Evolutionary conservation across 83 land plant genomes (phyloP).

Genomic region (Isoetes engelmannii): DNA sequence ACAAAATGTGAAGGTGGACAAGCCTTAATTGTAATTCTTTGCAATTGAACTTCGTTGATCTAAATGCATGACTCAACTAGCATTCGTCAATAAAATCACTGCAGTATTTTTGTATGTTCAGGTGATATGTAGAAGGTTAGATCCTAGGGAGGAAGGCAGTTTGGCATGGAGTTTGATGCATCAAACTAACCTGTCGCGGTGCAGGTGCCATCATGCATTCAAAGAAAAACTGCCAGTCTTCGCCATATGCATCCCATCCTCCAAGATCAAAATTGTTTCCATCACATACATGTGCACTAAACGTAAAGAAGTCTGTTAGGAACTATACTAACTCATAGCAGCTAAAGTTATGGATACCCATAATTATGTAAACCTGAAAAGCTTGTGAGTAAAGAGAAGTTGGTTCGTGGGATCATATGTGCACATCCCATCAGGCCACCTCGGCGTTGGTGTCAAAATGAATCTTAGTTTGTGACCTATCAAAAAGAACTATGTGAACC

Average conservation of each 20-base stretch:
- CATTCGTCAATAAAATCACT: too few relatives aligned
- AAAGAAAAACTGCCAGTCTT: slow-evolving; percentile 41
- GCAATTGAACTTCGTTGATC: too few relatives aligned
- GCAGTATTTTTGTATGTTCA: too few relatives aligned
- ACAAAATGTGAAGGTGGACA: too few relatives aligned
- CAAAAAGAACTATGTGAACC: not conserved
- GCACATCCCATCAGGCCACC: slow-evolving; percentile 58
- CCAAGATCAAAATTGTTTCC: slow-evolving; percentile 37
- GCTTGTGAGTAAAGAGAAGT: slow-evolving; percentile 40
- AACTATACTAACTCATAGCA: not conserved
- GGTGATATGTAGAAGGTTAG: too few relatives aligned
- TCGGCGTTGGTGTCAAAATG: slow-evolving; percentile 43
- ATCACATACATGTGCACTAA: slow-evolving; percentile 43
- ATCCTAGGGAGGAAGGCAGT: too few relatives aligned
- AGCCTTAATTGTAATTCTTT: too few relatives aligned
- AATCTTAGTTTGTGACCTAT: slow-evolving; percentile 45
- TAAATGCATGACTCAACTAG: too few relatives aligned
- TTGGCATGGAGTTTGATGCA: too few relatives aligned
- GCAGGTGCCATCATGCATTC: slow-evolving; percentile 49
- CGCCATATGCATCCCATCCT: slow-evolving; percentile 42
- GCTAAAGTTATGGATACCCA: not conserved
- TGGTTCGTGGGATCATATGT: slow-evolving; percentile 45
- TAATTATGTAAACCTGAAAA: slow-evolving; percentile 32
- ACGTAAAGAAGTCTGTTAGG: not conserved
- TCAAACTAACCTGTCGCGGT: slow-evolving; percentile 29